Base-by-base conservation (phyloP, 1,284 basidiomycete species). In the Pterula multifida region DNA sequence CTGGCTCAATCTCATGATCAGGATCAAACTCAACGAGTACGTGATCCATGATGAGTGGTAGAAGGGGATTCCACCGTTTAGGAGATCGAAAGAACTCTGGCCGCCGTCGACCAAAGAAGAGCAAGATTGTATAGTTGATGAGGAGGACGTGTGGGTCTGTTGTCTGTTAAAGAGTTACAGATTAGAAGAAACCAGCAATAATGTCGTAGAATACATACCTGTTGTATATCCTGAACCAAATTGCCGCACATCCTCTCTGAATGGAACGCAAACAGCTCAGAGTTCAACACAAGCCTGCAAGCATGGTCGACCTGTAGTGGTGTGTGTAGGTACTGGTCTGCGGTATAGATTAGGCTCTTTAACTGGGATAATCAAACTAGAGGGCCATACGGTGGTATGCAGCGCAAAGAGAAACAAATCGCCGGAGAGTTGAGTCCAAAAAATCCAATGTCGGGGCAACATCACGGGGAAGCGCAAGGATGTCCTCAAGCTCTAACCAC, bases 121-220 rank as follows among this genome's bases (percentile, higher is more conserved):
- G 75, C 21, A 95, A 75, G 48, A 92, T 68, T 55, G 81, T 78
- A 65, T 90, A 92, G 26, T 85, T 71, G 50, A 96, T 83, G 58
- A 90, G 80, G 54, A 90, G 80, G 13, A 76, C 71, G 59, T 94
- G 91, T 1, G 92, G 91, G 60, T 95, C 81, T n/a, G 90, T 93
- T 60, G 76, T 84, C 85, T 91, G 61, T 45, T 50, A 47, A 36
- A 47, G 45, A 49, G 47, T 54, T 51, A 52, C 48, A 49, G 48
- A 36, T 19, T 23, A 50, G 47, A 22, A 50, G 32, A 47, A 36
- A 35, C 13, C 32, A 26, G 36, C 35, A 23, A 55, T 45, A 55
- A 26, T 45, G 47, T 6, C 15, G 28, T 15, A 32, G 28, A 6
- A 15, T 6, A 63, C 84, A 58, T 59, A 87, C 85, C 61, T 75